phyloP scores from a whole-genome alignment of 129 eudicot genomes.

The Centaurea solstitialis region DNA sequence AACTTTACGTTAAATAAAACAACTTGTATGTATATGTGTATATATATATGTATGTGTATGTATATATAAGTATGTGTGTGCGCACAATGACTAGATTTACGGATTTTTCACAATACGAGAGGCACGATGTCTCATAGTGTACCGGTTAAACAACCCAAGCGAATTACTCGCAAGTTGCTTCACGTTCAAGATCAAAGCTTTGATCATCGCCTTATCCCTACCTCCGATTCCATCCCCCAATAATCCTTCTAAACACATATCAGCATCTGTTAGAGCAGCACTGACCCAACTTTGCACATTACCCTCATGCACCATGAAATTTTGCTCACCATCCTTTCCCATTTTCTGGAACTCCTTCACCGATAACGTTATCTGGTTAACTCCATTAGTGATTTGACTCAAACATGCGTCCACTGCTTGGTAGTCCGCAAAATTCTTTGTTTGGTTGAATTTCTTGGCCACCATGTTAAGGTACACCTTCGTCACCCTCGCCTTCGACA shows the following conservation, averaged over 20 bases:
- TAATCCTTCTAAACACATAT: constrained; percentile 50
- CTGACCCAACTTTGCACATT: constrained; percentile 74
- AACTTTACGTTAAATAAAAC: constrained; percentile 14
- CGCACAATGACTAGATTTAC: neutral
- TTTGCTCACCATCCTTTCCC: constrained; percentile 28
- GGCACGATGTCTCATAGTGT: constrained; percentile 53
- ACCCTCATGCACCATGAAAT: constrained; percentile 56
- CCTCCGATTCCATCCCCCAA: constrained; percentile 45
- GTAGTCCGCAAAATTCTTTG: constrained; percentile 21
- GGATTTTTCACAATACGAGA: constrained; percentile 45
- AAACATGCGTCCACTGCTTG: constrained; percentile 51
- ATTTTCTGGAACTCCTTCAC: constrained; percentile 47
- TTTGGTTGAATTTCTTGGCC: constrained; percentile 34
- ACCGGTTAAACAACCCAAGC: constrained; percentile 57
- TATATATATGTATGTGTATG: neutral
- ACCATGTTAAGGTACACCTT: constrained; percentile 44
- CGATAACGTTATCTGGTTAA: constrained; percentile 49
- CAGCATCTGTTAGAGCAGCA: constrained; percentile 60
- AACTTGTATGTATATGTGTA: neutral
- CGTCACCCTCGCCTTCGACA: constrained; percentile 43
- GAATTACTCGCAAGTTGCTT: constrained; percentile 72
- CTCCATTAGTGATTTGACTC: constrained; percentile 51
- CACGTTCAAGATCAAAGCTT: constrained; percentile 57
- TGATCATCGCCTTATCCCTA: constrained; percentile 47
- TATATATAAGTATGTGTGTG: neutral